Conservation (phyloP, 495 filamentous ascomycete genomes). For the Talaromyces proteolyticus region DNA sequence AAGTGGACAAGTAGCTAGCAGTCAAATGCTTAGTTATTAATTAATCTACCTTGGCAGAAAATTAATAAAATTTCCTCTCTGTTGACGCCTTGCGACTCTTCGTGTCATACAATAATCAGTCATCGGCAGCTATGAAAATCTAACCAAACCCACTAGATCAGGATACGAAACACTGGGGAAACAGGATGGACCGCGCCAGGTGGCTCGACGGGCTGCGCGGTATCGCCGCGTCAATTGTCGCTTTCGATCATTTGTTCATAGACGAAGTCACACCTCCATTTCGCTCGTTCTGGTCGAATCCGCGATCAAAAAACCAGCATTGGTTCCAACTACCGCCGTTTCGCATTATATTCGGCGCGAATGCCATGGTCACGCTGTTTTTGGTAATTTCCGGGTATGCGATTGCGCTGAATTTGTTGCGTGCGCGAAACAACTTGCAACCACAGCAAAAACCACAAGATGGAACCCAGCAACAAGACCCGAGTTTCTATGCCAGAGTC, state of each 20-base stretch:
- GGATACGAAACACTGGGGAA: not conserved
- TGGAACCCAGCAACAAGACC: not conserved
- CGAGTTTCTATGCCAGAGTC: constrained; percentile 11
- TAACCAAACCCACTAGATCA: too few species aligned
- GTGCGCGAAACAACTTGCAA: constrained; percentile 6
- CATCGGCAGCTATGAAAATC: not conserved
- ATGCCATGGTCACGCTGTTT: constrained; percentile 19
- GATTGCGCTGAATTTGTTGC: constrained; percentile 16
- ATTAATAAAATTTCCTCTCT: too few species aligned
- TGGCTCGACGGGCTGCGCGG: constrained; percentile 24
- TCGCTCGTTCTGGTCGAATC: constrained; percentile 17
- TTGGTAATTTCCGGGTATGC: constrained; percentile 22
- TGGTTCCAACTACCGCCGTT: constrained; percentile 18
- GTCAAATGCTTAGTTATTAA: too few species aligned
- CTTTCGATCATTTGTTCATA: constrained; percentile 14
- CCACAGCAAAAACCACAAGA: not conserved
- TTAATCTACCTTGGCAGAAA: too few species aligned
- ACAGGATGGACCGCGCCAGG: constrained; percentile 14
- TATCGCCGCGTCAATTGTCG: constrained; percentile 16
- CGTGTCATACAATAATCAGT: not conserved
- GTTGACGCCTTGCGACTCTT: too few species aligned
- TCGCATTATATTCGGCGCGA: constrained; percentile 14
- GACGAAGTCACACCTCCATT: constrained; percentile 6
- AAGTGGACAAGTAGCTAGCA: too few species aligned
- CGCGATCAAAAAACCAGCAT: constrained; percentile 14